Evolutionary conservation across 345 rosid genomes (phyloP).

Genomic region (Turnera subulata): DNA sequence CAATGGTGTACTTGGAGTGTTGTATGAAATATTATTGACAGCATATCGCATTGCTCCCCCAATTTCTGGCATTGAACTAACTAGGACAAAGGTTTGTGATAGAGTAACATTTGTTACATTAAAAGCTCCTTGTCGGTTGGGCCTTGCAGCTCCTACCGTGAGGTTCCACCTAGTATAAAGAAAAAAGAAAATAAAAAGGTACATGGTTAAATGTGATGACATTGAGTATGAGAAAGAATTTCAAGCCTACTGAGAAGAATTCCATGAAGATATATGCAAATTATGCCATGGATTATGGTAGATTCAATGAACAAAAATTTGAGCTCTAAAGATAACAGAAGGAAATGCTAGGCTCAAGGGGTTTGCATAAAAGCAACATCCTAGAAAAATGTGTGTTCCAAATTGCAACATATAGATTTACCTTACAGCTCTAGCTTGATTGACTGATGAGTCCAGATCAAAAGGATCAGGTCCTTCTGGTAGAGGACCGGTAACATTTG

Average conservation of each 20-base stretch:
- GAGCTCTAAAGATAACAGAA: too few species aligned
- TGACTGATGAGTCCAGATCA: slow-evolving; percentile 31
- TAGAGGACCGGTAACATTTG: slow-evolving; percentile 22
- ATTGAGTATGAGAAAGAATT: too few species aligned
- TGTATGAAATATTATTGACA: slow-evolving; percentile 49
- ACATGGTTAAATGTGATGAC: too few species aligned
- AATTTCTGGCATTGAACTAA: slow-evolving; percentile 14
- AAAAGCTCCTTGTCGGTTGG: slow-evolving; percentile 60
- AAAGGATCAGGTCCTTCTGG: slow-evolving; percentile 40
- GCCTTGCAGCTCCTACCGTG: slow-evolving; percentile 55
- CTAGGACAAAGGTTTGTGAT: slow-evolving; percentile 35
- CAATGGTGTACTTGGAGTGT: slow-evolving; percentile 42
- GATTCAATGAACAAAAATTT: too few species aligned
- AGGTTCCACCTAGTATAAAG: slow-evolving; percentile 37
- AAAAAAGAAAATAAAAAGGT: too few species aligned
- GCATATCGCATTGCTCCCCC: slow-evolving; percentile 24
- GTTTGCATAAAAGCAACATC: too few species aligned
- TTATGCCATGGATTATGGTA: too few species aligned
- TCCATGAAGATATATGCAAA: too few species aligned
- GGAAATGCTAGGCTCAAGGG: too few species aligned
- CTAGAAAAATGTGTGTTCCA: too few species aligned
- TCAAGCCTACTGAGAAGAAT: too few species aligned
- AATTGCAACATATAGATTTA: slow-evolving; percentile 5
- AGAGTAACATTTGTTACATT: slow-evolving; percentile 35
- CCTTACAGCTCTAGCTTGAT: slow-evolving; percentile 43